Evolutionary conservation across 805 yeast species (phyloP).

Genomic region (Yarrowia sp.): DNA sequence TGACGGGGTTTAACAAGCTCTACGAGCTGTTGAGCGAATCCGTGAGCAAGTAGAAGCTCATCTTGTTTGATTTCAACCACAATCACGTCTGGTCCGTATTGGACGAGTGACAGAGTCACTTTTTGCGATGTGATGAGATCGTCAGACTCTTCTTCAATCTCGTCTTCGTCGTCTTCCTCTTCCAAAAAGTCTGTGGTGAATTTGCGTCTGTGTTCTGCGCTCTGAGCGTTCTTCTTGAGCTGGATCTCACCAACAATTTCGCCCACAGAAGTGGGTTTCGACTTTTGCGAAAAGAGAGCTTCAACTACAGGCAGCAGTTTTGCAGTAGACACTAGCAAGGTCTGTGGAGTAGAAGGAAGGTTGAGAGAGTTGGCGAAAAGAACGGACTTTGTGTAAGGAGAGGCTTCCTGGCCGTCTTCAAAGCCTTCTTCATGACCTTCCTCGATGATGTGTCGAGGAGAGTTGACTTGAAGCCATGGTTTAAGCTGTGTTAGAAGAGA

Average conservation of each 20-base stretch:
- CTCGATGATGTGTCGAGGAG: conserved; percentile 61
- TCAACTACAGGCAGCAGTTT: conserved; percentile 1
- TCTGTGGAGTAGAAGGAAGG: neutral
- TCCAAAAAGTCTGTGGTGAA: conserved; percentile 26
- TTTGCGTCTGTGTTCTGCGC: neutral
- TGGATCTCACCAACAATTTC: conserved; percentile 24
- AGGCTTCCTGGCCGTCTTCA: conserved; percentile 37
- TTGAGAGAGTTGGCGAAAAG: conserved; percentile 14
- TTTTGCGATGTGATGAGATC: conserved; percentile 10
- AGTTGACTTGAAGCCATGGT: conserved; percentile 55
- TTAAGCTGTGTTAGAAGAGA: conserved; percentile 42
- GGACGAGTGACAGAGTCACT: neutral
- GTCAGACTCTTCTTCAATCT: neutral
- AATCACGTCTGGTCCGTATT: conserved; percentile 6
- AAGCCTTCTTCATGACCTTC: conserved; percentile 35
- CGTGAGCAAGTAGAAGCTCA: conserved; percentile 21
- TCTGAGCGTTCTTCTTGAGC: conserved; percentile 11
- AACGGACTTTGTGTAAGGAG: conserved; percentile 14
- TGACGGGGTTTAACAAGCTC: conserved; percentile 10
- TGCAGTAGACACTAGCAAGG: conserved; percentile 6
- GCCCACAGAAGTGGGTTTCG: conserved; percentile 3
- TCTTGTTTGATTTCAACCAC: conserved; percentile 16
- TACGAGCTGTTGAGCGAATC: conserved; percentile 13
- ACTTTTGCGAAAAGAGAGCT: conserved; percentile 4
- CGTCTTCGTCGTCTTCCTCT: conserved; percentile 17